Conservation (phyloP, 139 green algal genomes). For the Volvox reticuliferus region DNA sequence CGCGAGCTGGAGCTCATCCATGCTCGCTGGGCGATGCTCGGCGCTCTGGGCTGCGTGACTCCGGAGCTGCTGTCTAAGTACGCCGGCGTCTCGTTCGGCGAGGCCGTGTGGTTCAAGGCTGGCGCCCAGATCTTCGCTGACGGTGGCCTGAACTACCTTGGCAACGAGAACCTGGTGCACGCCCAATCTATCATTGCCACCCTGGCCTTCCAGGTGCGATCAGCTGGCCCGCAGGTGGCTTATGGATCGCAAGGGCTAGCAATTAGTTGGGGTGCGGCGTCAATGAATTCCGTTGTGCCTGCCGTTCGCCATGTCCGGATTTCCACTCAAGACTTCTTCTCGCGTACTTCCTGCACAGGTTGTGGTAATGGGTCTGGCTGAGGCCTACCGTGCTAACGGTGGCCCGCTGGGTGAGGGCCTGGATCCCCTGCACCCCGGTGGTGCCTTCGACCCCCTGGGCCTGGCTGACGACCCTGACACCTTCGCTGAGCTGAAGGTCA, state of each 20-base stretch:
- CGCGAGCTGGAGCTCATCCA: slow-evolving; percentile 87
- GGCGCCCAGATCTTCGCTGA: slow-evolving; percentile 83
- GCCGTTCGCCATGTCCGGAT: too few relatives aligned
- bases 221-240: too few relatives aligned
- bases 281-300: too few relatives aligned
- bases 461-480: slow-evolving; percentile 92
- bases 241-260: too few relatives aligned
- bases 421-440: slow-evolving; percentile 58
- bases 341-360: slow-evolving; percentile 55
- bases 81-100: slow-evolving; percentile 68
- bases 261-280: too few relatives aligned
- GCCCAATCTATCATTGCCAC: slow-evolving; percentile 93
- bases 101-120: slow-evolving; percentile 93
- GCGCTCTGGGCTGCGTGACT: slow-evolving; percentile 82
- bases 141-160: slow-evolving; percentile 85
- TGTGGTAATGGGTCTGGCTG: slow-evolving; percentile 90
- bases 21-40: slow-evolving; percentile 97
- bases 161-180: slow-evolving; percentile 85
- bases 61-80: slow-evolving; percentile 65
- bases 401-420: slow-evolving; percentile 85
- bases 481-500: slow-evolving; percentile 86
- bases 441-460: slow-evolving; percentile 93
- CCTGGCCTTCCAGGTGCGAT: slow-evolving; percentile 89
- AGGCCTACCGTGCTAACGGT: slow-evolving; percentile 95
- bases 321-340: too few relatives aligned